Evolutionary conservation across 179 eudicot genomes (phyloP).

Genomic region (Gypsophila paniculata): DNA sequence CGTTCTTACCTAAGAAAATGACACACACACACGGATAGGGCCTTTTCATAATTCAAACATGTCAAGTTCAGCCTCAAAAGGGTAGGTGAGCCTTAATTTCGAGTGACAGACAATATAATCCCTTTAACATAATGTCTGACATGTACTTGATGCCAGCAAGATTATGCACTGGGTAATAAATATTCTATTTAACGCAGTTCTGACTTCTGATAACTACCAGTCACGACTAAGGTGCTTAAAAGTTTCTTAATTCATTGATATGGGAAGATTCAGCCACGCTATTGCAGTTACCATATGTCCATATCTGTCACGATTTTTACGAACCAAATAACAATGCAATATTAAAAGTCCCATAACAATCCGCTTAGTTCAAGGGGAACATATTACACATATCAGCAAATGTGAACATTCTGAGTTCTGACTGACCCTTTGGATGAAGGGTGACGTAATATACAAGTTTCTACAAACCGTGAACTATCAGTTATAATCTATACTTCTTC

Average conservation of each 20-base stretch:
- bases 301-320: not conserved
- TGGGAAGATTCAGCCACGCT: not conserved
- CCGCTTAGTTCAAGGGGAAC: not conserved
- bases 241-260: not conserved
- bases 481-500: not conserved
- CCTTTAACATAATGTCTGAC: not conserved
- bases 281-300: not conserved
- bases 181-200: not conserved
- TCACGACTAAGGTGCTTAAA: not conserved
- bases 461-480: not conserved
- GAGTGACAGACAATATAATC: not conserved
- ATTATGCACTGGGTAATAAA: not conserved
- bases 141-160: not conserved
- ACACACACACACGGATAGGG: not conserved
- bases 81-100: not conserved
- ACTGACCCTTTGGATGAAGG: slow-evolving; percentile 1
- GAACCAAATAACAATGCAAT: not conserved
- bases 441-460: not conserved
- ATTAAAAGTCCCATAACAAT: not conserved
- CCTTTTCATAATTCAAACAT: not conserved
- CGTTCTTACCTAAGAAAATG: not conserved
- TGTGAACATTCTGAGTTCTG: slow-evolving; percentile 1
- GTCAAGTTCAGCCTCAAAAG: not conserved
- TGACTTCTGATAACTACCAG: not conserved
- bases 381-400: slow-evolving; percentile 7